Base-by-base conservation (phyloP, 306 rosid genomes). In the Castanopsis chinensis region DNA sequence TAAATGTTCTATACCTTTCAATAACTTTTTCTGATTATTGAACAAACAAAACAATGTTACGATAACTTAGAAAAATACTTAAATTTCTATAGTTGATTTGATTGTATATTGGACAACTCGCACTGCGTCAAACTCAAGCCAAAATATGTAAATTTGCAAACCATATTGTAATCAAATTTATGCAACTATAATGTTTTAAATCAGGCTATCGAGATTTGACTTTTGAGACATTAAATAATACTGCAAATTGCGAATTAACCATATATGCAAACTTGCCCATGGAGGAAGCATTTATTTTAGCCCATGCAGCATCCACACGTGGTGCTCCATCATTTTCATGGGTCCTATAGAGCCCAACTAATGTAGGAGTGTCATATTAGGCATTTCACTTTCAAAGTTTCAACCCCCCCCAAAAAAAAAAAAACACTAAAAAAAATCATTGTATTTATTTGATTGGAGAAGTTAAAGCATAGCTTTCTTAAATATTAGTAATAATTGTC, bases 261-360 rank as follows among this genome's bases (percentile, higher is more conserved):
- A 74, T 81, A 79, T 32, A 57, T 60, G 65, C 41, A 35, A 54
- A 71, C 54, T 84, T 80, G 87, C 76, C 74, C 71, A 56, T 21
- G 68, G 58, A 72, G 8, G 52, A 84, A 80, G 87, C 87, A 60
- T 80, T 61, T 63, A 76, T 41, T 1, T 41, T 41, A 41, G 51
- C 23, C 76, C 71, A 35, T 30, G 53, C 64, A 72, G 5, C 53
- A 67, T 69, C 65, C 65, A 53, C 76, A 67, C 63, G 79, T 63
- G 83, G 85, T 73, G 57, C 32, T 70, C 70, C 71, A 43, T 85
- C 88, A 70, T 69, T 85, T 74, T 85, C 83, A 64, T 35, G 73
- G 67, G 73, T 23, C 52, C 64, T 14, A 25, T 21, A 60, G 21
- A 67, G 9, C 53, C 17, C 53, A 49, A 49, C 51, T 33, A 35